Percentiles rank a stretch among this genome's conserved stretches.
phyloP scores from a whole-genome alignment of 345 rosid species.

The Sonneratia caseolaris region DNA sequence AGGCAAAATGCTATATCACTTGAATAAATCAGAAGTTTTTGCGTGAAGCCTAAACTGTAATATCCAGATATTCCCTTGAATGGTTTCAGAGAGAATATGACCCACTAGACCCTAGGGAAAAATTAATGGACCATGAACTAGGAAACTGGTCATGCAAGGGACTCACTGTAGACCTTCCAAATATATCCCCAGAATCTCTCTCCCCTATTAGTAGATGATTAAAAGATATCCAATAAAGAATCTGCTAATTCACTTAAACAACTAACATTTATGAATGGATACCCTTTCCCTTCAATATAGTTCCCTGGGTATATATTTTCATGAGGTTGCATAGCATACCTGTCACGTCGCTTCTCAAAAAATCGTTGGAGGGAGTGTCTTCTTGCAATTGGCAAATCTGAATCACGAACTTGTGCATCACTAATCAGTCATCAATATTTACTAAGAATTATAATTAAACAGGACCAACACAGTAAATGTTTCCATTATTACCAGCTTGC shows the following conservation, averaged over 20 bases:
- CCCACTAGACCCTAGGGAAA: no score
- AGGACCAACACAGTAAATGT: neutral
- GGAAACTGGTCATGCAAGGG: no score
- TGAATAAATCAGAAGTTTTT: no score
- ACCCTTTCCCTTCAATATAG: neutral
- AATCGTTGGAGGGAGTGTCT: constrained; percentile 85
- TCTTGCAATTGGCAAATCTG: constrained; percentile 82
- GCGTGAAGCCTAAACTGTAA: no score
- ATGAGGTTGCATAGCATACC: constrained; percentile 26
- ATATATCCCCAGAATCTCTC: neutral
- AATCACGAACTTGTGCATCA: constrained; percentile 3
- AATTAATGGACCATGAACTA: no score
- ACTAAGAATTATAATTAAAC: neutral
- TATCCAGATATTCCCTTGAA: no score
- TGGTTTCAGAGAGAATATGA: no score
- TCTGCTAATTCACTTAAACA: neutral
- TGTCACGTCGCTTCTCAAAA: constrained; percentile 85
- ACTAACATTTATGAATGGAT: neutral
- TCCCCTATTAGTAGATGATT: neutral
- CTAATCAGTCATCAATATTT: constrained; percentile 6
- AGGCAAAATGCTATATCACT: no score
- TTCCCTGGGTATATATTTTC: neutral
- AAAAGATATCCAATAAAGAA: neutral
- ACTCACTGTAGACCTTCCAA: no score
- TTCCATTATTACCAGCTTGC: constrained; percentile 49